phyloP scores from a whole-genome alignment of 805 yeast species.

The Candida takata region DNA sequence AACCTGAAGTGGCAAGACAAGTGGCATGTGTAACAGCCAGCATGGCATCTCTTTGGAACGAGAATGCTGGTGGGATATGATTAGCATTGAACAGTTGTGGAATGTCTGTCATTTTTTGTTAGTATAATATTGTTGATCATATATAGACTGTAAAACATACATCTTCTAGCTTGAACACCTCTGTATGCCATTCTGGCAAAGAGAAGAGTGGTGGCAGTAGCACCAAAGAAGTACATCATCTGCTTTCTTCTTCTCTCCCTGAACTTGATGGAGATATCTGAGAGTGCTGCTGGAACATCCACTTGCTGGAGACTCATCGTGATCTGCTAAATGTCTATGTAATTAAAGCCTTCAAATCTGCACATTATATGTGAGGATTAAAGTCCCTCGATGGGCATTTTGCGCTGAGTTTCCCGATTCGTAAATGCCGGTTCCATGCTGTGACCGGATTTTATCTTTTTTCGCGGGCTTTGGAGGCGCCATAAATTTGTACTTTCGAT shows the following conservation, averaged over 20 bases:
- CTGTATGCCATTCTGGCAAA: constrained; percentile 71
- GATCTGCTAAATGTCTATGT: neutral
- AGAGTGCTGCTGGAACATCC: constrained; percentile 12
- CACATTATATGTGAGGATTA: no score
- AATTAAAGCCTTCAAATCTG: no score
- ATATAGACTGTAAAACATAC: no score
- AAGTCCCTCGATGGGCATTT: no score
- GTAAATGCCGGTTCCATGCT: no score
- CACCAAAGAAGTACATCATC: constrained; percentile 63
- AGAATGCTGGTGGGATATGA: constrained; percentile 78
- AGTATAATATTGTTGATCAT: no score
- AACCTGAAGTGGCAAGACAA: constrained; percentile 60
- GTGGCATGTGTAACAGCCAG: constrained; percentile 82
- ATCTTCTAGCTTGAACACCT: constrained; percentile 62
- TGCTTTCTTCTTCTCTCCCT: constrained; percentile 55
- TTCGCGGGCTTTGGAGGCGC: no score
- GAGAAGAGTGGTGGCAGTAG: constrained; percentile 64
- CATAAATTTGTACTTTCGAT: no score
- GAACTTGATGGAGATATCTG: constrained; percentile 11
- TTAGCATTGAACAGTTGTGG: constrained; percentile 80
- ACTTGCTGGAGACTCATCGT: constrained; percentile 2
- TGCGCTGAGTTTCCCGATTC: no score
- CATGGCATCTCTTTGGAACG: constrained; percentile 75
- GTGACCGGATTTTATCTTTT: no score
- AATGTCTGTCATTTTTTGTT: no score